These are phyloP conservation scores for Arachnopeziza araneosa DNA, from an alignment of 2,329 filamentous ascomycete genomes.

Conservation along the genomic window DNA sequence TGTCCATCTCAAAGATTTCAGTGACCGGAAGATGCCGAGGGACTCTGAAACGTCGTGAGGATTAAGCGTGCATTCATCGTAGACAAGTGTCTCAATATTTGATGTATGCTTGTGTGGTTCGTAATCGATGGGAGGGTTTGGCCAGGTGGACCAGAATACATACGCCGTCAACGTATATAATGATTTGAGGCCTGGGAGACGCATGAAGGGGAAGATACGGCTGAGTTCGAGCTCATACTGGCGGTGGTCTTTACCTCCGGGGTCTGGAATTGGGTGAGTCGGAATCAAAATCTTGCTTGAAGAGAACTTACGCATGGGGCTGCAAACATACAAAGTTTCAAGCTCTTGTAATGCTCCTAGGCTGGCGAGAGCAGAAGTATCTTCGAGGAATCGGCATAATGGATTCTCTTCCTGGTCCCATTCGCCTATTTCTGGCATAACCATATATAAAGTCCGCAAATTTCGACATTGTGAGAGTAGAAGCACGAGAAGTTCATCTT, in stretches of 20 bases:
- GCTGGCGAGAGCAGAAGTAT: background rate
- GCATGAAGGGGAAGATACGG: conserved; percentile 7
- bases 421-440: conserved; percentile 1
- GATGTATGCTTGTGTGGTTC: background rate
- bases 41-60: background rate
- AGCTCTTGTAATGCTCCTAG: background rate
- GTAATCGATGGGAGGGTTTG: conserved; percentile 1
- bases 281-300: background rate
- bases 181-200: conserved; percentile 4
- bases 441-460: background rate
- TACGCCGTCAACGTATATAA: conserved; percentile 2
- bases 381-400: background rate
- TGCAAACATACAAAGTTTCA: background rate
- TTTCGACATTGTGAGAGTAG: background rate
- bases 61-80: conserved; percentile 9
- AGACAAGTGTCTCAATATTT: conserved; percentile 2
- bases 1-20: conserved; percentile 8
- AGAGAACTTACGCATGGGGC: background rate
- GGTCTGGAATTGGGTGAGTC: background rate
- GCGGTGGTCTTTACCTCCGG: conserved; percentile 5
- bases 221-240: conserved; percentile 10
- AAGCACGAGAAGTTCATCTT: background rate
- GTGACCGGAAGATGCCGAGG: conserved; percentile 4
- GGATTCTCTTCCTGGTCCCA: background rate
- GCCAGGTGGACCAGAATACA: background rate